phyloP scores from a whole-genome alignment of 169 alveolate species.

The Babesia caballi region DNA sequence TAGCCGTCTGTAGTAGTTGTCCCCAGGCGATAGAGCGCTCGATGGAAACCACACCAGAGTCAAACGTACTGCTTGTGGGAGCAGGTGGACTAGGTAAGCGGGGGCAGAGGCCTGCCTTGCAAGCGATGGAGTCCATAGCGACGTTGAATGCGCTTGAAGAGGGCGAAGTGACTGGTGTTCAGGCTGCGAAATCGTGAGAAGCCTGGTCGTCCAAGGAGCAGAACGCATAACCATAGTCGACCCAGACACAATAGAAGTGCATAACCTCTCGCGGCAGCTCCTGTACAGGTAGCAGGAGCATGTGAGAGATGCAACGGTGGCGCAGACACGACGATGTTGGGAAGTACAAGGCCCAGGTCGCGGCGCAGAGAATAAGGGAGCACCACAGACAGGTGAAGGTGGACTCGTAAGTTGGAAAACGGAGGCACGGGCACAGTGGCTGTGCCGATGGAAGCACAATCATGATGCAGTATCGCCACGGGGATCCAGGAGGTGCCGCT shows the following conservation, averaged over 20 bases:
- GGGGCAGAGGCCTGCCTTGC: too few relatives aligned
- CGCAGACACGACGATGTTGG: constrained; percentile 28
- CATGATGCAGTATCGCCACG: neutral
- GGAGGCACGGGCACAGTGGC: too few relatives aligned
- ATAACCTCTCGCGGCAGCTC: constrained; percentile 67
- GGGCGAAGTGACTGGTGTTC: too few relatives aligned
- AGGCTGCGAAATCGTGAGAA: constrained; percentile 70
- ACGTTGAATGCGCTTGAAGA: too few relatives aligned
- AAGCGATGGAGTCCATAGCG: too few relatives aligned
- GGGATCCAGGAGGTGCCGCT: constrained; percentile 23
- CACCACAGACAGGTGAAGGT: neutral
- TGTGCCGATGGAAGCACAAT: too few relatives aligned
- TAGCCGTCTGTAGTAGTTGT: too few relatives aligned
- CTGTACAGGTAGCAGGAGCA: constrained; percentile 37
- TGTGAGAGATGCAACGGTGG: neutral
- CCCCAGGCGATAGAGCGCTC: too few relatives aligned
- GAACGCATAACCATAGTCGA: constrained; percentile 62
- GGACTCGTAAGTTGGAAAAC: neutral
- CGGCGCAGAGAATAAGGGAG: constrained; percentile 9
- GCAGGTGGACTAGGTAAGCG: constrained; percentile 59
- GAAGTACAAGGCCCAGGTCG: constrained; percentile 27
- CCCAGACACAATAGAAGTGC: constrained; percentile 59
- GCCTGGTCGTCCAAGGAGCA: constrained; percentile 32
- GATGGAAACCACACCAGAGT: neutral
- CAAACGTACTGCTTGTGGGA: constrained; percentile 57